Conservation (phyloP, 148 eudicot species). For the Selenicereus undatus region DNA sequence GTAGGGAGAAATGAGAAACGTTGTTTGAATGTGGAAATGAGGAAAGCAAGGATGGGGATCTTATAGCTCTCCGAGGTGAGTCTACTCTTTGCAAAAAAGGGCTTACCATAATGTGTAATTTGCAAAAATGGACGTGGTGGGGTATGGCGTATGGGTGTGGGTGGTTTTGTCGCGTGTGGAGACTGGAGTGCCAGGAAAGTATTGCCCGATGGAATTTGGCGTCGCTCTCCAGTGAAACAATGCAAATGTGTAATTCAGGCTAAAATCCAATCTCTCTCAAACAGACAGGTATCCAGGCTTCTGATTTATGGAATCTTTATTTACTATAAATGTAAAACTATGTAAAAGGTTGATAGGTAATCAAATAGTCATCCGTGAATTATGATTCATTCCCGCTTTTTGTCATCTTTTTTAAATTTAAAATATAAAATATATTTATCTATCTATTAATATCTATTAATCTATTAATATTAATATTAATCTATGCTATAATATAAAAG, state of each 20-base stretch:
- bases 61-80: slow-evolving; percentile 25
- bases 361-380: too few relatives aligned
- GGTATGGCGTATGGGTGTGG: slow-evolving; percentile 15
- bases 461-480: too few relatives aligned
- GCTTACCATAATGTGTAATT: slow-evolving; percentile 5
- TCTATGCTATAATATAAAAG: too few relatives aligned
- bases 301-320: too few relatives aligned
- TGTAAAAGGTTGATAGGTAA: too few relatives aligned
- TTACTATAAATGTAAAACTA: too few relatives aligned
- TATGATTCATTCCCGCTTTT: too few relatives aligned
- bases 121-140: slow-evolving; percentile 29
- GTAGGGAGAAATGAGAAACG: not conserved
- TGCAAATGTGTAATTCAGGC: not conserved
- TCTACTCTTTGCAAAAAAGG: slow-evolving; percentile 16
- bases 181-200: slow-evolving; percentile 31
- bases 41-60: slow-evolving; percentile 17
- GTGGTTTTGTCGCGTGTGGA: slow-evolving; percentile 29
- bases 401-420: too few relatives aligned
- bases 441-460: too few relatives aligned
- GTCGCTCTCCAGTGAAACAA: slow-evolving; percentile 14
- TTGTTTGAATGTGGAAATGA: slow-evolving; percentile 16
- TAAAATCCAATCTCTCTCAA: slow-evolving; percentile 17
- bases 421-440: too few relatives aligned
- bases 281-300: too few relatives aligned
- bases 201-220: slow-evolving; percentile 37